Evolutionary conservation across 495 filamentous ascomycete genomes (phyloP), one percentile per base, ranked within the genome.

Genomic region (Tuber calosporum): DNA sequence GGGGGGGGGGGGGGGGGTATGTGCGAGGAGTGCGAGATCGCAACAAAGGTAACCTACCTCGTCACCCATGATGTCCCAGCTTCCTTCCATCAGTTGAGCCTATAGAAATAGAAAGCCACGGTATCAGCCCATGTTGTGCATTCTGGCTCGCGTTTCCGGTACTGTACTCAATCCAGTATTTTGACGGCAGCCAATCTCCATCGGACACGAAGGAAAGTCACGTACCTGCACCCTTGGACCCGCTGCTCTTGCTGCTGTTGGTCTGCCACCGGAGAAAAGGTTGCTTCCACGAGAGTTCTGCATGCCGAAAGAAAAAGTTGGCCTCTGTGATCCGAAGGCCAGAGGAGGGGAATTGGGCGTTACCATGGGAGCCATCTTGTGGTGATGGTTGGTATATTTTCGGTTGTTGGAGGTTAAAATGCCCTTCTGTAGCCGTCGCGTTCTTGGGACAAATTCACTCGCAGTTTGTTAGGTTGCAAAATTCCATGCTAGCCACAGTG

Each of bases 61-160:
- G 73, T 80, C 79, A 68, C 78, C 75, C 79, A 80, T 62, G 53
- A 62, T 80, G 72, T 80, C 79, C 79, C 79, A 80, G 22, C 78
- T 75, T 37, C 75, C 79, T 68, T 80, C 79, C 78, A 79, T 79
- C 72, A 74, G 76, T 48, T 74, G 77, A 42, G 67, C 77, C 77
- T 79, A 62, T 74, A 43, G 74, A 77, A 36, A 39, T 39, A n/a
- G 26, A 42, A 42, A 48, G 70, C 53, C 48, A 72, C 69, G 73
- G 72, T 58, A 39, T 76, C 67, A 79, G 73, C 77, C 66, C 70
- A 79, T 75, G 58, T 72, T 71, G 67, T 39, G 38, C 77, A 80
- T 75, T 74, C 73, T 79, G 68, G 71, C 75, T 77, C 62, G 75
- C 53, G 62, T 66, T 69, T 73, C 68, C 48, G 69, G 40, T 66